Conservation (phyloP, 2,329 filamentous ascomycete species). For the Neonectria neomacrospora region DNA sequence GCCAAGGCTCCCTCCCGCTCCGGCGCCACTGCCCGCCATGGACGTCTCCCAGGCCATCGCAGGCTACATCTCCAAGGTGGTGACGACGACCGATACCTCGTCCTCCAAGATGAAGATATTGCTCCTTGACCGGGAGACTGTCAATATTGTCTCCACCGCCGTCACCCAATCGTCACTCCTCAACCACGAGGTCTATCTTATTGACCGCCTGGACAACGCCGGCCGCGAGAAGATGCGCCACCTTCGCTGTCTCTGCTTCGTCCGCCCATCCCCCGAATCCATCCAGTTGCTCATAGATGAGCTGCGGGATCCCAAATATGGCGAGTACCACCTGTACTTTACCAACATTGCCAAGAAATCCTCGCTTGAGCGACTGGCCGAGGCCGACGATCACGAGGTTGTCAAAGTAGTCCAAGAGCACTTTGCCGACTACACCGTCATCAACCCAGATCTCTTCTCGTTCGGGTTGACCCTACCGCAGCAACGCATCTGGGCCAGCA, state of each 20-base stretch:
- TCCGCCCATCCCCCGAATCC: conserved; percentile 90
- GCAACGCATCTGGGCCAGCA: conserved; percentile 82
- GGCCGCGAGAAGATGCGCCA: conserved; percentile 98
- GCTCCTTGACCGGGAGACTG: conserved; percentile 91
- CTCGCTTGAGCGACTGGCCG: conserved; percentile 89
- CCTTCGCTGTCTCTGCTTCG: conserved; percentile 90
- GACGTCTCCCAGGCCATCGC: conserved; percentile 93
- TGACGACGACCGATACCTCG: conserved; percentile 74
- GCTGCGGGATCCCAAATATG: conserved; percentile 94
- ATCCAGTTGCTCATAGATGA: conserved; percentile 96
- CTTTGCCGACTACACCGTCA: conserved; percentile 94
- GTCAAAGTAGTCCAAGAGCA: conserved; percentile 94
- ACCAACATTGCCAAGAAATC: conserved; percentile 99
- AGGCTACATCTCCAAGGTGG: conserved; percentile 96
- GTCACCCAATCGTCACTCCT: conserved; percentile 95
- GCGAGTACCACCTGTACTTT: conserved; percentile 97
- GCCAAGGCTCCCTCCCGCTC: not conserved
- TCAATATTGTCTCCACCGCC: conserved; percentile 92
- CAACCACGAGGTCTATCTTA: conserved; percentile 97
- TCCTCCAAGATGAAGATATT: conserved; percentile 98
- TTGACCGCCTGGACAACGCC: conserved; percentile 91
- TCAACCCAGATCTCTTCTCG: conserved; percentile 94
- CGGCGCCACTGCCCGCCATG: conserved; percentile 67
- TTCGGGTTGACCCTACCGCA: conserved; percentile 78
- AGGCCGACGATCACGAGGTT: conserved; percentile 97